These are phyloP conservation scores for Epichloe gansuensis DNA, from an alignment of 2,329 filamentous ascomycete species.

Conservation along the genomic window DNA sequence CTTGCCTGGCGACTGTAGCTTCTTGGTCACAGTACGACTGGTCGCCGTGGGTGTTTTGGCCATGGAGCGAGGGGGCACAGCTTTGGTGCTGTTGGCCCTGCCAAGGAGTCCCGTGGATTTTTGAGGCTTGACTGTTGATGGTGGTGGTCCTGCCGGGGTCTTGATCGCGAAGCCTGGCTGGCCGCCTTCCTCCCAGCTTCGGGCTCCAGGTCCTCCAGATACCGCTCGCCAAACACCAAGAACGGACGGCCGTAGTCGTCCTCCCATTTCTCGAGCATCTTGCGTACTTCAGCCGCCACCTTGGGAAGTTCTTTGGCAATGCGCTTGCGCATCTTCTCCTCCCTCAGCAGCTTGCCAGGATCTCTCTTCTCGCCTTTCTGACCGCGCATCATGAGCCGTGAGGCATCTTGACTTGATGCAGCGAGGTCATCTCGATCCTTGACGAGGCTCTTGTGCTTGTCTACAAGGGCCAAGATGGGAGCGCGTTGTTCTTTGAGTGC, in stretches of 20 bases:
- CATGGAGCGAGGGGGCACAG: slow-evolving; percentile 25
- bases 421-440: slow-evolving; percentile 77
- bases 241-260: slow-evolving; percentile 91
- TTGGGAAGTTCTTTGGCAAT: slow-evolving; percentile 95
- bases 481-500: slow-evolving; percentile 75
- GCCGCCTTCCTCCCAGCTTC: slow-evolving; percentile 43
- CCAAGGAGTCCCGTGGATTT: slow-evolving; percentile 18
- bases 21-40: slow-evolving; percentile 15
- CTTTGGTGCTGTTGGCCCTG: slow-evolving; percentile 19
- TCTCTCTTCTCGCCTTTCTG: slow-evolving; percentile 91
- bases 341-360: slow-evolving; percentile 80
- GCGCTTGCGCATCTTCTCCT: slow-evolving; percentile 97
- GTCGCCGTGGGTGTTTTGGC: slow-evolving; percentile 45
- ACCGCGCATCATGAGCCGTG: slow-evolving; percentile 79
- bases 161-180: slow-evolving; percentile 44
- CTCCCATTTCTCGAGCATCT: slow-evolving; percentile 76
- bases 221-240: slow-evolving; percentile 82
- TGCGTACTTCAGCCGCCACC: slow-evolving; percentile 71
- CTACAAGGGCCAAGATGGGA: slow-evolving; percentile 70
- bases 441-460: slow-evolving; percentile 71
- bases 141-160: slow-evolving; percentile 55
- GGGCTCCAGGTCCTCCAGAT: slow-evolving; percentile 71
- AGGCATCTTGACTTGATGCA: slow-evolving; percentile 90
- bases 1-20: slow-evolving; percentile 13
- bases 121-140: slow-evolving; percentile 28